Conservation (phyloP, 2,329 filamentous ascomycete species). For the Dendrostoma leiphaemia region DNA sequence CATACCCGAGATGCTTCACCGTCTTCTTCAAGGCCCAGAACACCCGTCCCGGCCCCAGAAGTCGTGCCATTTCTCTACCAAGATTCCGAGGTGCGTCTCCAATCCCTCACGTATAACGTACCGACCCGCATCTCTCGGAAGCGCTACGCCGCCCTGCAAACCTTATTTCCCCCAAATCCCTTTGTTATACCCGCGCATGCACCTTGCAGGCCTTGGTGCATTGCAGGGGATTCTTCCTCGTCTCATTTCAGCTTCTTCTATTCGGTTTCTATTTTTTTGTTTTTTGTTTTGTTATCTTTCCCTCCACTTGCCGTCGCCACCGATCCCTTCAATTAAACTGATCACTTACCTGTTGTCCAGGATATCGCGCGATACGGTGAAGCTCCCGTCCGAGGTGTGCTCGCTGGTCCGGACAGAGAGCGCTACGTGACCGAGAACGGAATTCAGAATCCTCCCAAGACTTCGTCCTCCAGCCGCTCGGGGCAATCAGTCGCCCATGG, state of each 20-base stretch:
- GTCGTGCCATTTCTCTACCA: constrained; percentile 98
- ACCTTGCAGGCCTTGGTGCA: constrained; percentile 7
- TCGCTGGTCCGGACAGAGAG: constrained; percentile 67
- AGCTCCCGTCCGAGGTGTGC: constrained; percentile 69
- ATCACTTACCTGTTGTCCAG: constrained; percentile 34
- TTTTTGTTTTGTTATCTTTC: too few relatives aligned
- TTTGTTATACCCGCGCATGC: constrained; percentile 14
- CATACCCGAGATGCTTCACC: constrained; percentile 74
- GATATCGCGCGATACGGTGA: constrained; percentile 77
- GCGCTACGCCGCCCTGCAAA: constrained; percentile 21
- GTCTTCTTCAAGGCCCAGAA: constrained; percentile 72
- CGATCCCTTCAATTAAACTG: constrained; percentile 9
- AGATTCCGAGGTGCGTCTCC: constrained; percentile 66
- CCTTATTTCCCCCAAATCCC: constrained; percentile 19
- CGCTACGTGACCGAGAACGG: constrained; percentile 56
- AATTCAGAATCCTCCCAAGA: constrained; percentile 52
- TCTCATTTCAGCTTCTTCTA: background rate
- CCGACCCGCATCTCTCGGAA: constrained; percentile 23
- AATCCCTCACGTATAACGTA: constrained; percentile 11
- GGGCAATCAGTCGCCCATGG: constrained; percentile 63
- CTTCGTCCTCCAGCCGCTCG: constrained; percentile 61
- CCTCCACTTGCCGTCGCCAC: too few relatives aligned
- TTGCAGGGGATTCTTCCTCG: constrained; percentile 22
- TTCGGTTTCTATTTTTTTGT: constrained; percentile 12
- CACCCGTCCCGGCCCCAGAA: constrained; percentile 85